Conservation (phyloP, 345 rosid species). For the Eucalyptus cloeziana region DNA sequence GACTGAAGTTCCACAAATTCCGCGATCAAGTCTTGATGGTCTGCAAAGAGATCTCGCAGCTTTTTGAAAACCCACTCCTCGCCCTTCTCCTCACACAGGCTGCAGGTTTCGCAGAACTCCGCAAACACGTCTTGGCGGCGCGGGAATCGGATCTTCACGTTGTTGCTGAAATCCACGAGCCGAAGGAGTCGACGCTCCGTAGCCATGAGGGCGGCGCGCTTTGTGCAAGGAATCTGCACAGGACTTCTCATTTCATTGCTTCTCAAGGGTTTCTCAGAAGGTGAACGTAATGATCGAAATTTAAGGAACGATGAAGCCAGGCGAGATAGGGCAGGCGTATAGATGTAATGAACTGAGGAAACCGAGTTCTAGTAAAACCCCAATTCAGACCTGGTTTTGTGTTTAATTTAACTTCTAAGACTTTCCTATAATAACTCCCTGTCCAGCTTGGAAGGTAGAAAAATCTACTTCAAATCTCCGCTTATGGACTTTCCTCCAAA, state of each 20-base stretch:
- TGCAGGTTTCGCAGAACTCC: neutral
- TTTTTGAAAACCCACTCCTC: neutral
- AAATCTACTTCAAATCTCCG: neutral
- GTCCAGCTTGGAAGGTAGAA: neutral
- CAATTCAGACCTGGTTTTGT: neutral
- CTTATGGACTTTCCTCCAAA: neutral
- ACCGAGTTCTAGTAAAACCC: neutral
- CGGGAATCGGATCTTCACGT: neutral
- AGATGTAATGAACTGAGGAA: neutral
- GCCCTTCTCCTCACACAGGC: neutral
- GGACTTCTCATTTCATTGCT: neutral
- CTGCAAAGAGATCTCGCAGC: neutral
- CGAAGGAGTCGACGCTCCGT: neutral
- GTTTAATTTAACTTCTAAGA: neutral
- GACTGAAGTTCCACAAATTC: neutral
- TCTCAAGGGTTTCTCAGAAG: neutral
- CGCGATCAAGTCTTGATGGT: neutral
- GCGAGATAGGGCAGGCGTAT: neutral
- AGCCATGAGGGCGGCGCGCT: neutral
- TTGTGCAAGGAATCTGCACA: neutral
- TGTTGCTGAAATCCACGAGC: neutral
- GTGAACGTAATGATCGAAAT: neutral
- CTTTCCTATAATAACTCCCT: neutral
- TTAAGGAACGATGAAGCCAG: neutral
- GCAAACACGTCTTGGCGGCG: neutral